Base-by-base conservation (phyloP, 495 filamentous ascomycete species). In the Penicillium herquei region DNA sequence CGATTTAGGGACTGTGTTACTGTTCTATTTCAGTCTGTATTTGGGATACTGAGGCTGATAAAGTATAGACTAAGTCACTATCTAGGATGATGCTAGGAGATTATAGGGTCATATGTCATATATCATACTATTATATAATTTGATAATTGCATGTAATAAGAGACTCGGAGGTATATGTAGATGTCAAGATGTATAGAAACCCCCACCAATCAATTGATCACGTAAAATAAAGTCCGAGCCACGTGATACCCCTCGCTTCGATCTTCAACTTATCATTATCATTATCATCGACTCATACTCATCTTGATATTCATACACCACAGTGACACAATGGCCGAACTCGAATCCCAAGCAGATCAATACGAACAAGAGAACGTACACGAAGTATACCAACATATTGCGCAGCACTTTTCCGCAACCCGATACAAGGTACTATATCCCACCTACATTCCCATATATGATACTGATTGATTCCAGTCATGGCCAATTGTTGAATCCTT, bases 401-500 rank as follows among this genome's bases (percentile, higher is more conserved):
- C 94, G 12, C 78, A 84, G 12, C 94, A 98, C 74, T 98, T 98
- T 74, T 96, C 93, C 12, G 84, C 90, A 10, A 98, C 94, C 17
- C 84, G 94, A 48, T 92, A 96, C 81, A 97, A 97, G 80, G 86
- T 87, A 62, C 60, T 3, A 9, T 35, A 13, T 12, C 30, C 12
- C 34, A 37, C 12, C 3, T 43, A 32, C 18, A 39, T 18, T 46
- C 37, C 17, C 7, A 56, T 26, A 33, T 21, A 9, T 30, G 34
- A 14, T 16, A 46, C 46, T 46, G 21, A 39, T 26, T 8, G 26
- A 17, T 8, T 18, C 16, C 35, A 88, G 85, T 91, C 94, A 55
- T 98, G 94, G 94, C 94, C 94, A 17, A 87, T 95, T 63, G 88
- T 97, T 45, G 86, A 91, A 62, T 71, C 72, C 40, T 98, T 97